phyloP scores from a whole-genome alignment of 2,329 filamentous ascomycete species.

The Fusarium fujikuroi region DNA sequence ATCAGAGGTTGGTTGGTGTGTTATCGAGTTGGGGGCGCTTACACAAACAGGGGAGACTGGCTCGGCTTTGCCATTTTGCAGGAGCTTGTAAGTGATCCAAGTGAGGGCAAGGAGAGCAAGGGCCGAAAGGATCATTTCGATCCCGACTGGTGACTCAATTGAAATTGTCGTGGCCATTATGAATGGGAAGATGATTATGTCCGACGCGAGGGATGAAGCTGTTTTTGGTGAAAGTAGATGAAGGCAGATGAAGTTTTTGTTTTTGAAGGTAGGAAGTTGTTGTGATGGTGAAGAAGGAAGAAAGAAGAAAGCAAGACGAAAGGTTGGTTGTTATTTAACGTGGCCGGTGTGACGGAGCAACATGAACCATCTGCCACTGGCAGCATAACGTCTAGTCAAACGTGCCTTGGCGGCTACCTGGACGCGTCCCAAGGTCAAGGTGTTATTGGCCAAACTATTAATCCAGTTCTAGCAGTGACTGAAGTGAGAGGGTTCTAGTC shows the following conservation, averaged over 20 bases:
- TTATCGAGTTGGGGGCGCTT: no score
- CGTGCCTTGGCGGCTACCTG: rapidly evolving
- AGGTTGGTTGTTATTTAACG: neutral
- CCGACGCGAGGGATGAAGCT: no score
- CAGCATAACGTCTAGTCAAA: neutral
- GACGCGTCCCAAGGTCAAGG: no score
- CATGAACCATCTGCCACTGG: neutral
- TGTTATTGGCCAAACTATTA: rapidly evolving
- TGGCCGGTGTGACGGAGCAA: rapidly evolving
- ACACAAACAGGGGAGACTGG: no score
- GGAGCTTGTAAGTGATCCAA: no score
- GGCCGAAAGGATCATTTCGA: no score
- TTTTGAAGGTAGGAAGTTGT: neutral
- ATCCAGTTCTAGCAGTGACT: rapidly evolving
- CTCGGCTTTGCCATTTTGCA: no score
- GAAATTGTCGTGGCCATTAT: neutral
- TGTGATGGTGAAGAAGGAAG: neutral
- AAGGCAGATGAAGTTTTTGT: no score
- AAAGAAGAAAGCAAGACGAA: neutral
- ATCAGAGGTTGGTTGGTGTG: no score
- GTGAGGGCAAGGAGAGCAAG: no score
- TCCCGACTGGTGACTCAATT: neutral
- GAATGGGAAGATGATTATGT: neutral
- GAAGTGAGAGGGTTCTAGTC: no score
- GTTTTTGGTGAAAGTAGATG: no score